Evolutionary conservation across 495 filamentous ascomycete species (phyloP).

Genomic region (Penicillium manginii): DNA sequence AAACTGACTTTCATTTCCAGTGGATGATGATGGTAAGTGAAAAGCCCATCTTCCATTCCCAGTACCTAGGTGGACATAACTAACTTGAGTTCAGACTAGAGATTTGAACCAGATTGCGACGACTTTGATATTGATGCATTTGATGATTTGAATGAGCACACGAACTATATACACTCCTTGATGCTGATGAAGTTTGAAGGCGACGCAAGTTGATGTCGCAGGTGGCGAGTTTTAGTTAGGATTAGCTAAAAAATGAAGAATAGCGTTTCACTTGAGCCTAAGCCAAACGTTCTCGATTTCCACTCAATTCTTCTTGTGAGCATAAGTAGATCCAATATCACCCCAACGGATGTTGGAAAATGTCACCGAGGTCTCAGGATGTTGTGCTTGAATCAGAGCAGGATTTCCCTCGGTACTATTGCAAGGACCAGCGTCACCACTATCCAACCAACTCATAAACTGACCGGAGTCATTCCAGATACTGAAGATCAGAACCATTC

Average conservation of each 20-base stretch:
- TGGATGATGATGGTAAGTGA: background rate
- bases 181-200: conserved; percentile 12
- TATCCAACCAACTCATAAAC: conserved; percentile 69
- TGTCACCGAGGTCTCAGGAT: conserved; percentile 34
- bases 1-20: background rate
- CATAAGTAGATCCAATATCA: conserved; percentile 40
- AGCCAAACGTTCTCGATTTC: background rate
- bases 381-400: conserved; percentile 27
- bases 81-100: too few relatives aligned
- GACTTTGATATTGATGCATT: conserved; percentile 12
- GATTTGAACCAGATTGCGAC: conserved; percentile 1
- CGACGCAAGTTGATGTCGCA: background rate
- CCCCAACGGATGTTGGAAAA: conserved; percentile 43
- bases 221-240: conserved; percentile 8
- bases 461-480: conserved; percentile 64
- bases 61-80: background rate
- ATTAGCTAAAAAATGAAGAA: conserved; percentile 14
- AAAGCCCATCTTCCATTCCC: background rate
- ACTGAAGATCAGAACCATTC: conserved; percentile 69
- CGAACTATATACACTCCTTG: conserved; percentile 36
- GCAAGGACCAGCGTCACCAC: conserved; percentile 60
- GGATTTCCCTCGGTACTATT: conserved; percentile 45
- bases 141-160: conserved; percentile 26
- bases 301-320: background rate
- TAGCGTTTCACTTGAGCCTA: conserved; percentile 7